phyloP scores from a whole-genome alignment of 257 asterid genomes.

The Echites panduratus region DNA sequence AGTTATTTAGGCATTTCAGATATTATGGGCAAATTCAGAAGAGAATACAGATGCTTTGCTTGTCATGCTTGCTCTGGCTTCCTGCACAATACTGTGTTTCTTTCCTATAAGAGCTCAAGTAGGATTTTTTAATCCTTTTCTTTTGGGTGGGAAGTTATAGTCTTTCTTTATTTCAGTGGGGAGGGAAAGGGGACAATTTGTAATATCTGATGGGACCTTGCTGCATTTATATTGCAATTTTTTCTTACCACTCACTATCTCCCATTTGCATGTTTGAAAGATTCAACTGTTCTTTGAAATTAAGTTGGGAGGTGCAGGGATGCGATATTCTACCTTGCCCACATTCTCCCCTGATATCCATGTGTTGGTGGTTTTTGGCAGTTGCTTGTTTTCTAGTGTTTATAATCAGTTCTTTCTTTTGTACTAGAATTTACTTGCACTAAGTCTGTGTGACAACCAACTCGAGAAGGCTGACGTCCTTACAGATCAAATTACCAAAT shows the following conservation, averaged over 20 bases:
- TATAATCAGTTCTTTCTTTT: constrained; percentile 2
- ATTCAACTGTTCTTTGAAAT: neutral
- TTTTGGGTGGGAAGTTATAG: neutral
- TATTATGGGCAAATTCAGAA: neutral
- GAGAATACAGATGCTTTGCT: neutral
- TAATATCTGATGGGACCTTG: neutral
- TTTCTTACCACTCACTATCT: neutral
- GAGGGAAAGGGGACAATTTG: neutral
- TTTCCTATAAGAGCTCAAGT: neutral
- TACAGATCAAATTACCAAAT: constrained; percentile 44
- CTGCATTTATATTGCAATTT: neutral
- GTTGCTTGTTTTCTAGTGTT: constrained; percentile 14
- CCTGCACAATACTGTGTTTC: neutral
- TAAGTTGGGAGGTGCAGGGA: neutral
- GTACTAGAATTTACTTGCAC: constrained; percentile 64
- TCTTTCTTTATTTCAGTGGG: neutral
- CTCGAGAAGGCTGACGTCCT: constrained; percentile 48
- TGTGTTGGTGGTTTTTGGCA: constrained; percentile 7
- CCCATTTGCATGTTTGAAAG: neutral
- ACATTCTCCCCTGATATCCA: neutral
- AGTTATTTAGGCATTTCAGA: neutral
- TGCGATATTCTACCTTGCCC: neutral
- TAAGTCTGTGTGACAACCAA: constrained; percentile 76
- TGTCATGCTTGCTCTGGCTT: neutral
- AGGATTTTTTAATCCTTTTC: neutral